phyloP scores from a whole-genome alignment of 1,284 basidiomycete genomes.

The Ustilago vetiveriae region DNA sequence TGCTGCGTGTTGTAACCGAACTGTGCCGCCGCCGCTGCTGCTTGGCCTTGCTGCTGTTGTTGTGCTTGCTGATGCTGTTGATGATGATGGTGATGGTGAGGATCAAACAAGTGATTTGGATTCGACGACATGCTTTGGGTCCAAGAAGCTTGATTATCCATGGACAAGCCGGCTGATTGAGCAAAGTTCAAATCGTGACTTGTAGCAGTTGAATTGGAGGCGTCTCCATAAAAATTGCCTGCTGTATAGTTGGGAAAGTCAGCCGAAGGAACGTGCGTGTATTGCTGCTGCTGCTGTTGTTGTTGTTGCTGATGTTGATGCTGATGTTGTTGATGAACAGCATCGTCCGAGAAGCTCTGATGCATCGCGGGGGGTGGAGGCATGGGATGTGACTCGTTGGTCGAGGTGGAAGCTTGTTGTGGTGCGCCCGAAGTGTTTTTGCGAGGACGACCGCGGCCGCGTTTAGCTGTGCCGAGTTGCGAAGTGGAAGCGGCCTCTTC shows the following conservation, averaged over 20 bases:
- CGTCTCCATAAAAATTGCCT: slow-evolving; percentile 18
- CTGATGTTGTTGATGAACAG: slow-evolving; percentile 27
- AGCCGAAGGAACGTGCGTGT: slow-evolving; percentile 31
- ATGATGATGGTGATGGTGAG: slow-evolving; percentile 11
- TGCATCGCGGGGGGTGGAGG: slow-evolving; percentile 35
- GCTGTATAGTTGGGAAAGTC: slow-evolving; percentile 22
- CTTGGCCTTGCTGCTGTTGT: slow-evolving; percentile 4
- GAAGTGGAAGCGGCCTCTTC: slow-evolving; percentile 24
- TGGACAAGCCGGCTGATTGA: background rate
- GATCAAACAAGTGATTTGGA: slow-evolving; percentile 22
- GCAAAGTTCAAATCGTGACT: slow-evolving; percentile 10
- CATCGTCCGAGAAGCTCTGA: slow-evolving; percentile 39
- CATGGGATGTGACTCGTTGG: slow-evolving; percentile 21
- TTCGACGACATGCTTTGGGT: slow-evolving; percentile 19
- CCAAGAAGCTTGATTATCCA: slow-evolving; percentile 31
- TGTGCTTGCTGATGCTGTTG: slow-evolving; percentile 22
- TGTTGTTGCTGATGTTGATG: slow-evolving; percentile 44
- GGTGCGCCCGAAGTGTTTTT: slow-evolving; percentile 26
- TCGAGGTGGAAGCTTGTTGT: slow-evolving; percentile 1
- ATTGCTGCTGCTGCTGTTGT: slow-evolving; percentile 27
- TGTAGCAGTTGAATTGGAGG: background rate
- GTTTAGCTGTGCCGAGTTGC: slow-evolving; percentile 29
- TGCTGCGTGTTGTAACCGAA: slow-evolving; percentile 23
- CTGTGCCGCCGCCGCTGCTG: slow-evolving; percentile 11
- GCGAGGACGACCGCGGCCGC: slow-evolving; percentile 40